Evolutionary conservation across 202 grass and related monocot genomes (phyloP).

Genomic region (Miscanthus sacchariflorus): DNA sequence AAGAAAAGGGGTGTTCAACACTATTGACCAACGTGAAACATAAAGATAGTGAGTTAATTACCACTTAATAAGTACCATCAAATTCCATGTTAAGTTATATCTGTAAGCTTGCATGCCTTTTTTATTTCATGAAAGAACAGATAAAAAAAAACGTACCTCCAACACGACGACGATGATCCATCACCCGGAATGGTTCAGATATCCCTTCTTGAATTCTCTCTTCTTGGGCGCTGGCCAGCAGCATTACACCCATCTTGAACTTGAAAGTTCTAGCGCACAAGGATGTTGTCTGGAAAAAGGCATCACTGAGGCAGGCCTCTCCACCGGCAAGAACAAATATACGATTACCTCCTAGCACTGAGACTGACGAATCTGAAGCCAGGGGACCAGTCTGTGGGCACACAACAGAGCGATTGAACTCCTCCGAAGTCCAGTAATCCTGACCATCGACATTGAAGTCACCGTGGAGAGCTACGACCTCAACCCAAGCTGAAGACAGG

Average conservation of each 20-base stretch:
- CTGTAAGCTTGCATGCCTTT: no score
- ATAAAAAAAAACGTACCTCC: neutral
- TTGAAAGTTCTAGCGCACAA: neutral
- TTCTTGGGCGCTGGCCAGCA: neutral
- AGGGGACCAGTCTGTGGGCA: neutral
- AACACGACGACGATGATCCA: no score
- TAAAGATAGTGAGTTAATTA: no score
- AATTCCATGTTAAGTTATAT: no score
- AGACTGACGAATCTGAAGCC: no score
- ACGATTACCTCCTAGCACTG: neutral
- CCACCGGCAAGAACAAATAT: neutral
- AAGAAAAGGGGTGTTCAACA: no score
- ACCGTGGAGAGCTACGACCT: conserved; percentile 50
- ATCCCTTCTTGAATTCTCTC: conserved; percentile 46
- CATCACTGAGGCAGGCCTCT: neutral
- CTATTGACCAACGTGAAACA: no score
- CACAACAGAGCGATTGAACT: neutral
- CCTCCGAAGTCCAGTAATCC: conserved; percentile 42
- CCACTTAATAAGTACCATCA: no score
- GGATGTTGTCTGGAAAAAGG: neutral
- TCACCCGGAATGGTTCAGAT: conserved; percentile 17
- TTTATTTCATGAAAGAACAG: no score
- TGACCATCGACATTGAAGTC: conserved; percentile 47
- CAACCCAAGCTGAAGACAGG: conserved; percentile 48
- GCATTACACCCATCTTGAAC: conserved; percentile 25